Base-by-base conservation (phyloP, 164 flowering plant genomes). In the Vitis rotundifolia region DNA sequence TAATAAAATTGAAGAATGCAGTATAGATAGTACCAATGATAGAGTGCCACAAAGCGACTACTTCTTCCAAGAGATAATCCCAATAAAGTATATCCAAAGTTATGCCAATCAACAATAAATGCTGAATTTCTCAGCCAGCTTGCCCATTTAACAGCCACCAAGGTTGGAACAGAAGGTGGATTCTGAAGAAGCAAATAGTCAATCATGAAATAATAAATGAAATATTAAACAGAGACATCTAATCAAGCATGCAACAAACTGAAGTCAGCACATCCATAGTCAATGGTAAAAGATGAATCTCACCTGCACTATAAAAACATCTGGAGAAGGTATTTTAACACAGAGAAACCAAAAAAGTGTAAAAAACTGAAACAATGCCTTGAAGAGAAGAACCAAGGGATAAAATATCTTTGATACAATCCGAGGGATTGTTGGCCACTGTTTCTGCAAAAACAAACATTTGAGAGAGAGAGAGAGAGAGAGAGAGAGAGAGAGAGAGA, bases 111-210 rank as follows among this genome's bases (percentile, higher is more conserved):
- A 55, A 95, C 73, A 52, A 94, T 67, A 72, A 88, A 83, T 18
- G 88, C 75, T 55, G 96, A 86, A 14, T 61, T 68, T 79, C 91
- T 83, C 67, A 86, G 59, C 87, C 87, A 87, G 84, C 99, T 91
- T 28, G 92, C 98, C 91, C 89, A 91, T 85, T 83, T 86, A 50
- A 90, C 97, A 78, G 89, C 97, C 64, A 89, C 82, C 80, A 95
- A 81, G 29, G 97, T 88, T 56, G 99, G 99, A 83, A 95, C 88
- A 63, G 98, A 95, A 69, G 99, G 99, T 51, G 98, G 99, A 78
- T 95, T 95, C 99, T 95, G 67, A 58, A 81, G 10, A 74, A 68
- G 55, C 31, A 52, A 58, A 62, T 29, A 2, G 16, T 6, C 62
- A 29, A 29, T 49, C 22, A 71, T n/a, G 66, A 70, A 51, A 12